Base-by-base conservation (phyloP, 441 rosid species). In the Theobroma grandiflorum region DNA sequence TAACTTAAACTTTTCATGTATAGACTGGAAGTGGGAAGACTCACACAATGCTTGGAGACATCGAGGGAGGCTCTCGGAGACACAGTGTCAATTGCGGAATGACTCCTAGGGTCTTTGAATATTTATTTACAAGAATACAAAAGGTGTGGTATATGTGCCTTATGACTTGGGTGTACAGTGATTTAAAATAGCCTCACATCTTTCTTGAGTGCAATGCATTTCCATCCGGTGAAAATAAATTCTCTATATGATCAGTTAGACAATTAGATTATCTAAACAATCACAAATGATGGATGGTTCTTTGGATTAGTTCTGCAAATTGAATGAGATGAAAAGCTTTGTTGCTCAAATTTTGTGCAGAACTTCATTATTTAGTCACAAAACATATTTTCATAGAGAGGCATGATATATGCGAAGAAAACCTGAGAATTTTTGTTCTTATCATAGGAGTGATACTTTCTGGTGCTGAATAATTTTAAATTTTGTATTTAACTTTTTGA, bases 11-110 rank as follows among this genome's bases (percentile, higher is more conserved):
- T 84, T n/a, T 81, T 65, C 3, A 70, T 83, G 61, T 82, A 72
- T 81, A 97, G 99, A 97, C 99, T 45, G 99, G 99, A 80, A 97
- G 99, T 89, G 99, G 99, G 63, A 97, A 97, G 86, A 97, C 99
- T 63, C 98, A 97, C 86, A 97, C 99, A 4, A 97, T 97, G 99
- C 99, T 97, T 53, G 99, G 99, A 84, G 99, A 97, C 84, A 94
- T 97, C 22, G 99, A 97, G 84, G 97, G 90, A 78, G 99, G 99
- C 73, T 92, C 93, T 68, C 89, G 97, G 78, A 92, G 99, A 67
- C 99, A 94, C 74, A 95, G 98, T 86, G 99, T 92, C 80, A 93
- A 93, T 79, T 91, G 96, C 72, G 99, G 99, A 76, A 97, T 97
- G 95, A 97, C 96, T 6, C 99, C 99, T 62, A 86, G 99, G 85